Conservation (phyloP, 2,329 filamentous ascomycete genomes). For the Diplodia corticola region DNA sequence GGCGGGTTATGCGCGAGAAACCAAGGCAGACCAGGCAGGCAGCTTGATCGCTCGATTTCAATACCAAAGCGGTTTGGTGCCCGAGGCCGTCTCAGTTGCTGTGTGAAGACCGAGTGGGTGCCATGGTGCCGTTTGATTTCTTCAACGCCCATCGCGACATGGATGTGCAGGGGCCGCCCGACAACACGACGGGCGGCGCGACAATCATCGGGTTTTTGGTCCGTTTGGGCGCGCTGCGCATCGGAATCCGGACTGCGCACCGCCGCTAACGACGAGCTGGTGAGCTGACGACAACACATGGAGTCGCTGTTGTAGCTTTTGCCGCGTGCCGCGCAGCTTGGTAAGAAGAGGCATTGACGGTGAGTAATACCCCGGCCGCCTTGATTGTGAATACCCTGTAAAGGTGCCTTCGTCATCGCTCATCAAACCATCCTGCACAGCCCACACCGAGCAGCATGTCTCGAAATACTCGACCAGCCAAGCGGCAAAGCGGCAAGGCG, state of each 20-base stretch:
- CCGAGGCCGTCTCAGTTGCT: constrained; percentile 6
- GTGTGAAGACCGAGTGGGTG: neutral
- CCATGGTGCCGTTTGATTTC: constrained; percentile 3
- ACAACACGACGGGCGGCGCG: neutral
- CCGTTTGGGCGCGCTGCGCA: neutral
- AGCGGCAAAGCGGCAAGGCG: neutral
- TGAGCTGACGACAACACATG: constrained; percentile 6
- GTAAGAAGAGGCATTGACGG: neutral
- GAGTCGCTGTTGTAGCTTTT: neutral
- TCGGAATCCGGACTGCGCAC: neutral
- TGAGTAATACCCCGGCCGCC: neutral
- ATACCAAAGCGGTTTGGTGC: constrained; percentile 7
- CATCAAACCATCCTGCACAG: constrained; percentile 13
- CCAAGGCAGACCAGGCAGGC: constrained; percentile 19
- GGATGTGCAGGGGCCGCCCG: neutral
- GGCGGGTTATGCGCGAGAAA: constrained; percentile 10
- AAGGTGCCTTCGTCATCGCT: neutral
- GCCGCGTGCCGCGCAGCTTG: neutral
- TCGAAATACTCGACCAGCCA: neutral
- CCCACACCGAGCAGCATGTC: neutral
- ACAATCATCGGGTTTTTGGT: neutral
- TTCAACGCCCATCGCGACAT: constrained; percentile 11
- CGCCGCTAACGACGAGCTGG: neutral
- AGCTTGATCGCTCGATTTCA: constrained; percentile 17
- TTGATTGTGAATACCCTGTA: neutral